phyloP scores from a whole-genome alignment of 2,329 filamentous ascomycete genomes.

The Colletotrichum sp. region DNA sequence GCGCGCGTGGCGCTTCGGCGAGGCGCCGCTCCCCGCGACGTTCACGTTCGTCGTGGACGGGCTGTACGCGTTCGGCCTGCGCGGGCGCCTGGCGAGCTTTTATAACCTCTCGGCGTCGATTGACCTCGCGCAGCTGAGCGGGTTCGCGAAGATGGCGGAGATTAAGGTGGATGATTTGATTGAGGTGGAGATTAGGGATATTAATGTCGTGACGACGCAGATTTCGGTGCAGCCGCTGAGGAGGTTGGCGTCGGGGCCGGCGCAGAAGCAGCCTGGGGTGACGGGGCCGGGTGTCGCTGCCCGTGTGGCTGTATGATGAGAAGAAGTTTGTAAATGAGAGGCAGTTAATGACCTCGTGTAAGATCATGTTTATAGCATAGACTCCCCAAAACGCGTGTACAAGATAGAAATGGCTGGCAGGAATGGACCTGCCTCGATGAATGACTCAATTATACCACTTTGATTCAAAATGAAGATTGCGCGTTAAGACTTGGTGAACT shows the following conservation, averaged over 20 bases:
- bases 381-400: neutral
- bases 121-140: slow-evolving; percentile 41
- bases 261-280: neutral
- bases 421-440: neutral
- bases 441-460: neutral
- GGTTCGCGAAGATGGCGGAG: slow-evolving; percentile 42
- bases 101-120: slow-evolving; percentile 52
- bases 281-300: neutral
- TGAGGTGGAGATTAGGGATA: slow-evolving; percentile 57
- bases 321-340: neutral
- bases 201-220: slow-evolving; percentile 46
- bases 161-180: slow-evolving; percentile 57
- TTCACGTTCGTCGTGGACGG: slow-evolving; percentile 54
- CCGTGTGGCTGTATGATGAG: neutral
- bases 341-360: neutral
- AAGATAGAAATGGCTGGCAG: neutral
- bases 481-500: neutral
- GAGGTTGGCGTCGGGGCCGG: neutral
- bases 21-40: slow-evolving; percentile 49
- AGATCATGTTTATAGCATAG: neutral
- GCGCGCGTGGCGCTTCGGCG: slow-evolving; percentile 62
- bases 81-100: slow-evolving; percentile 51
- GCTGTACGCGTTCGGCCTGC: slow-evolving; percentile 36
- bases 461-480: neutral
- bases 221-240: neutral